Evolutionary conservation across 345 rosid genomes (phyloP).

Genomic region (Gossypium herbaceum): DNA sequence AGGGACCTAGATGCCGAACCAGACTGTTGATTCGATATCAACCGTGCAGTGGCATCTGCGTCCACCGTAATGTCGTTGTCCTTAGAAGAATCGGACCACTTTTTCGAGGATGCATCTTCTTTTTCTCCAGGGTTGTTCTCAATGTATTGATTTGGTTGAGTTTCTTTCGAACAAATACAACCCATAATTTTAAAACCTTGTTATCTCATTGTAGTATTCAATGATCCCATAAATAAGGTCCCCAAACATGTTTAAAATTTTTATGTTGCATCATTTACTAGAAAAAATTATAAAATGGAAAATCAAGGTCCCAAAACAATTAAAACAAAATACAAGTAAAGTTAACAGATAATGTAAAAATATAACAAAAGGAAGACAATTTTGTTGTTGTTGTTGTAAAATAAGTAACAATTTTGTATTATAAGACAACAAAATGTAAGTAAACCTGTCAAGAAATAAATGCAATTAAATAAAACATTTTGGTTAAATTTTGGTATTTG

Average conservation of each 20-base stretch:
- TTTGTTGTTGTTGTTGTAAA: no score
- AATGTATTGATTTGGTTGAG: conserved; percentile 28
- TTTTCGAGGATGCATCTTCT: conserved; percentile 14
- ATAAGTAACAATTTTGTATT: no score
- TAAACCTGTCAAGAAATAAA: no score
- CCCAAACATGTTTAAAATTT: not conserved
- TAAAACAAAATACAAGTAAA: conserved; percentile 8
- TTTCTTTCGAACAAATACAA: conserved; percentile 77
- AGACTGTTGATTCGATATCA: not conserved
- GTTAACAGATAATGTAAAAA: not conserved
- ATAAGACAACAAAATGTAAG: no score
- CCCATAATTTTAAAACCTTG: conserved; percentile 50
- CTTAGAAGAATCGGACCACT: not conserved
- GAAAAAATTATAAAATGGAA: not conserved
- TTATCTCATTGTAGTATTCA: not conserved
- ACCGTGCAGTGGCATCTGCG: conserved; percentile 15
- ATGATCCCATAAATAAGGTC: not conserved
- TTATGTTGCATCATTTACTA: no score
- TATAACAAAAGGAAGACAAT: not conserved
- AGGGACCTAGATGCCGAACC: not conserved
- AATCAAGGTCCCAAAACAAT: conserved; percentile 14
- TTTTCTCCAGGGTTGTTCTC: conserved; percentile 27
- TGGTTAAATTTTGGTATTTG: no score
- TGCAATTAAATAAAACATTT: no score
- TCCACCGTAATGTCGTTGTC: conserved; percentile 16